Conservation (phyloP, 1,139 yeast genomes). For the Meyerozyma athensensis region DNA sequence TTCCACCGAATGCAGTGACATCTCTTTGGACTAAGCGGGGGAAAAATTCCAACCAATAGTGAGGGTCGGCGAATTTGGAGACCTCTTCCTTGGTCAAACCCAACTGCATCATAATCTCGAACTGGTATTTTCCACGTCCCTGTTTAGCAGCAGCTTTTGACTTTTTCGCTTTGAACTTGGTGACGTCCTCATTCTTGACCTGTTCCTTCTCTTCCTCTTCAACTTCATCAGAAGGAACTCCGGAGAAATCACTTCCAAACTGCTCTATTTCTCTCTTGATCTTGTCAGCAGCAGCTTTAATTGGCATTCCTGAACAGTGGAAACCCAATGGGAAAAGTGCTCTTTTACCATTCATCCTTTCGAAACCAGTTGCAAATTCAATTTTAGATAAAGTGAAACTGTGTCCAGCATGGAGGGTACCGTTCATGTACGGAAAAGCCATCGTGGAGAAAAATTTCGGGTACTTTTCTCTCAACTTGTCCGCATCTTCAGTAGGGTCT, state of each 20-base stretch:
- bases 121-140: conserved; percentile 92
- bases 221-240: conserved; percentile 57
- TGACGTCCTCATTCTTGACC: conserved; percentile 62
- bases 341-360: conserved; percentile 89
- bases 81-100: conserved; percentile 85
- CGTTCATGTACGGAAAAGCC: conserved; percentile 99
- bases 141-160: conserved; percentile 90
- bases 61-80: conserved; percentile 81
- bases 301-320: conserved; percentile 99
- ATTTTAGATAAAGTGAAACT: conserved; percentile 92
- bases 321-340: conserved; percentile 96
- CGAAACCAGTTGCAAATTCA: conserved; percentile 91
- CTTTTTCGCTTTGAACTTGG: conserved; percentile 89
- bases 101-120: conserved; percentile 91
- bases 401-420: conserved; percentile 97
- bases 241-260: conserved; percentile 79
- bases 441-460: conserved; percentile 90
- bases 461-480: conserved; percentile 67
- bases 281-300: conserved; percentile 94
- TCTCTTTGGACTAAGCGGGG: conserved; percentile 85
- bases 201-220: conserved; percentile 40
- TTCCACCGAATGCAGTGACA: conserved; percentile 80
- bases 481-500: conserved; percentile 54
- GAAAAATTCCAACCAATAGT: conserved; percentile 84
- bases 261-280: conserved; percentile 86